Conservation (phyloP, 2,329 filamentous ascomycete species). For the Fusarium sublunatum region DNA sequence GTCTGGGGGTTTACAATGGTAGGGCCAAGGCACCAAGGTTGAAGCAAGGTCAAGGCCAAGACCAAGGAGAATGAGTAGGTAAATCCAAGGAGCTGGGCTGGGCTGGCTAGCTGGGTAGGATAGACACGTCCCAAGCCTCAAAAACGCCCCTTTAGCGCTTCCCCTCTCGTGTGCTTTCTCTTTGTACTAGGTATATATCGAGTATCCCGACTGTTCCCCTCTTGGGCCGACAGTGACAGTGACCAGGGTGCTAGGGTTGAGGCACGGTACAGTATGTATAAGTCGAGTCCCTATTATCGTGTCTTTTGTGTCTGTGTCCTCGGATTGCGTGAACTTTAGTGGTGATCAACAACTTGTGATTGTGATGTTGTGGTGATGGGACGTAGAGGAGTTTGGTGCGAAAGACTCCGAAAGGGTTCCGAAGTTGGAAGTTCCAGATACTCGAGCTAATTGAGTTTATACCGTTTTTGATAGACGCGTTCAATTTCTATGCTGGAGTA, state of each 20-base stretch:
- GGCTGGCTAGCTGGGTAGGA: slow-evolving; percentile 23
- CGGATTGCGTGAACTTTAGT: slow-evolving; percentile 1
- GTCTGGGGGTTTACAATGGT: too few species aligned
- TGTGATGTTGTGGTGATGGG: slow-evolving; percentile 12
- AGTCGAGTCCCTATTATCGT: background rate
- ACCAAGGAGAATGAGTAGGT: slow-evolving; percentile 18
- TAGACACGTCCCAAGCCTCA: slow-evolving; percentile 38
- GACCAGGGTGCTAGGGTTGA: background rate
- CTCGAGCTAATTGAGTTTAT: background rate
- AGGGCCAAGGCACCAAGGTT: too few species aligned
- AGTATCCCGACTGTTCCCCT: slow-evolving; percentile 36
- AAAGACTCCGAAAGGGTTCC: slow-evolving; percentile 31
- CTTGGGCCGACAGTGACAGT: slow-evolving; percentile 18
- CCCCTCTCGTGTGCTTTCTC: slow-evolving; percentile 30
- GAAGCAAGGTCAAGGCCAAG: slow-evolving; percentile 26
- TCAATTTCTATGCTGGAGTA: background rate
- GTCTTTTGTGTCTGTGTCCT: background rate
- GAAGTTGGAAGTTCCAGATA: slow-evolving; percentile 10
- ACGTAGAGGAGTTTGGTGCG: slow-evolving; percentile 20
- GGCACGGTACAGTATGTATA: background rate
- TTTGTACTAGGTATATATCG: slow-evolving; percentile 29
- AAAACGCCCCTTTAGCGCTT: slow-evolving; percentile 38
- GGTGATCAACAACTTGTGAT: slow-evolving; percentile 9
- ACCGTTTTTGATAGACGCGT: background rate
- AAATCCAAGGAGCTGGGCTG: slow-evolving; percentile 32